Evolutionary conservation across 139 green algal species (phyloP).

Genomic region (Pleodorina starrii): DNA sequence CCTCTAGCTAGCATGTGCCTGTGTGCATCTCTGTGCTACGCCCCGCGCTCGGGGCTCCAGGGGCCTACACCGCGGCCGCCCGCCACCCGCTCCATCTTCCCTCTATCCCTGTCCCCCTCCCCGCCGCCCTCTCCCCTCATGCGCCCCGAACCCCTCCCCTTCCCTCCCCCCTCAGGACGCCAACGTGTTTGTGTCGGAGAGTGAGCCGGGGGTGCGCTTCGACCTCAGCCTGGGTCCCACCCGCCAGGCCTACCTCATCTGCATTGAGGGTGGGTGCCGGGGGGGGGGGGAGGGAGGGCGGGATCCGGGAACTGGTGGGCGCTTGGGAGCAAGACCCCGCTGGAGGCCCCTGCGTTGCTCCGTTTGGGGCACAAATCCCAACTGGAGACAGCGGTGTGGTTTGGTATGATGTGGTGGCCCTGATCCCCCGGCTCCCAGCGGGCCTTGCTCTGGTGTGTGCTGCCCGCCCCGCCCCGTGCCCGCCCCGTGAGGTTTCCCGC

Average conservation of each 20-base stretch:
- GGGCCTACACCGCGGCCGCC: too few relatives aligned
- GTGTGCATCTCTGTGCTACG: too few relatives aligned
- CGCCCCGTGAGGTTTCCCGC: not conserved
- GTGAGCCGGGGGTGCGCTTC: conserved; percentile 60
- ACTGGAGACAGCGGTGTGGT: not conserved
- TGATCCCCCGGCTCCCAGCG: not conserved
- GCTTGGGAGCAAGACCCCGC: too few relatives aligned
- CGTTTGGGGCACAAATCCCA: not conserved
- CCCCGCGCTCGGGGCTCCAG: too few relatives aligned
- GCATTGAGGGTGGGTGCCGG: conserved; percentile 72
- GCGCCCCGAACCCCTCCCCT: not conserved
- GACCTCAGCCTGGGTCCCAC: conserved; percentile 57
- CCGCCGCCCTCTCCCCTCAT: too few relatives aligned
- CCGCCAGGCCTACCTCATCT: conserved; percentile 73
- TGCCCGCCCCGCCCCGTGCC: not conserved
- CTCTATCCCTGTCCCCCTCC: too few relatives aligned
- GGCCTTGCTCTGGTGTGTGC: not conserved
- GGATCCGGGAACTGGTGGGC: too few relatives aligned
- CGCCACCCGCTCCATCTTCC: too few relatives aligned
- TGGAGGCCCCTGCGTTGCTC: not conserved
- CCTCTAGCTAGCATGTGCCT: too few relatives aligned
- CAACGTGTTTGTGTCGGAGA: conserved; percentile 83
- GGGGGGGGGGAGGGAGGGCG: not conserved
- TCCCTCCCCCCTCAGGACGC: conserved; percentile 66
- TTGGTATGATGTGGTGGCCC: not conserved